Conservation (phyloP, 257 asterid species). For the Fraxinus quadrangulata region DNA sequence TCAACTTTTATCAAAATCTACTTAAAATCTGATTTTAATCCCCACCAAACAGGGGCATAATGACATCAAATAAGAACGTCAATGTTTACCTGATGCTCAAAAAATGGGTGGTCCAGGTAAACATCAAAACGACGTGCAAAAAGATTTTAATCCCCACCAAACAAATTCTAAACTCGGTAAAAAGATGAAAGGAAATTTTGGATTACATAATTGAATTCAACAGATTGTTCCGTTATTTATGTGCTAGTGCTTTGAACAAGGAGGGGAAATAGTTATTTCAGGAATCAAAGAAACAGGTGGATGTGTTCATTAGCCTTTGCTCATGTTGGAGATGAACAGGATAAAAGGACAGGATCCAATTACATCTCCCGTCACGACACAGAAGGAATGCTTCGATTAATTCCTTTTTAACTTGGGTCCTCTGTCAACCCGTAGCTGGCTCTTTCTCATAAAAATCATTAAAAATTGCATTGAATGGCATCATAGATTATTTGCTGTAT, state of each 20-base stretch:
- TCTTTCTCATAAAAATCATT: not conserved
- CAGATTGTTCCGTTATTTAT: constrained; percentile 2
- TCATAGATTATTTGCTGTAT: not conserved
- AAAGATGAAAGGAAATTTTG: constrained; percentile 1
- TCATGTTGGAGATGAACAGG: constrained; percentile 1
- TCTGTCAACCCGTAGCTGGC: not conserved
- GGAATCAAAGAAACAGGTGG: constrained; percentile 11
- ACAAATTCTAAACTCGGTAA: not conserved
- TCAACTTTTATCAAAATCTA: too few relatives aligned
- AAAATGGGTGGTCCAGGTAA: too few relatives aligned
- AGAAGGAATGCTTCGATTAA: not conserved
- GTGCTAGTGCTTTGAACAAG: not conserved
- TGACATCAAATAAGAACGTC: too few relatives aligned
- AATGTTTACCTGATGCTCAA: too few relatives aligned
- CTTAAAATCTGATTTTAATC: too few relatives aligned
- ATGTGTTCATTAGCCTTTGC: not conserved
- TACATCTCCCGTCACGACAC: not conserved
- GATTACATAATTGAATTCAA: not conserved
- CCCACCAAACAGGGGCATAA: too few relatives aligned
- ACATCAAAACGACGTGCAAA: too few relatives aligned
- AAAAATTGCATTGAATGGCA: not conserved
- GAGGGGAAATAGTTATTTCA: not conserved
- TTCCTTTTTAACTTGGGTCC: not conserved
- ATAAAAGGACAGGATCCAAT: not conserved
- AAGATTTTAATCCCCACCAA: too few relatives aligned